A percentile compares a stretch with the other conserved stretches of the same genome.
Conservation (phyloP, 345 rosid species). For the Gossypium raimondii region DNA sequence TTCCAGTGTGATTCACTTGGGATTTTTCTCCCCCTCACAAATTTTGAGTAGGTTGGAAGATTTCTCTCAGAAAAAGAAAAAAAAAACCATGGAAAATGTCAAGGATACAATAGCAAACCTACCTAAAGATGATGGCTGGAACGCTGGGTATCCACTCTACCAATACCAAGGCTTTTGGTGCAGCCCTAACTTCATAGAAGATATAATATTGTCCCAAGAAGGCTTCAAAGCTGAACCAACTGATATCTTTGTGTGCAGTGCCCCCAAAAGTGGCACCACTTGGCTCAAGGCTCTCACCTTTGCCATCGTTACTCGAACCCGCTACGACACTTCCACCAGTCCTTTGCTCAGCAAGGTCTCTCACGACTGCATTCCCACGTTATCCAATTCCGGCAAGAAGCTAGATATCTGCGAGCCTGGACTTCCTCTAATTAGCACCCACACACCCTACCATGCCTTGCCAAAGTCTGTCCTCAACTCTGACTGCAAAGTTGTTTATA, state of each 20-base stretch:
- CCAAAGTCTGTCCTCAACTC: constrained; percentile 12
- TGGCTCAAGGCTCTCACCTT: constrained; percentile 10
- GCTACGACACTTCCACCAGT: background rate
- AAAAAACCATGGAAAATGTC: background rate
- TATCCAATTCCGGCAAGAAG: background rate
- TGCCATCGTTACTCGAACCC: background rate
- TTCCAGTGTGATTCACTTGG: no score
- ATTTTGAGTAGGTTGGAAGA: no score
- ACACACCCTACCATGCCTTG: background rate
- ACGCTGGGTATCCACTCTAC: background rate
- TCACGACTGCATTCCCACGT: background rate
- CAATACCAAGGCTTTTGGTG: background rate
- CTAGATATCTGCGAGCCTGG: background rate
- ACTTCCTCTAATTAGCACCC: background rate
- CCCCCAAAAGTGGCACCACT: background rate
- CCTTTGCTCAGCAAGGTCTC: background rate
- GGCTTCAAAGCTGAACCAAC: background rate
- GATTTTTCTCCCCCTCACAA: no score
- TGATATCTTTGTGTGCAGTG: background rate
- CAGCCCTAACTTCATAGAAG: background rate
- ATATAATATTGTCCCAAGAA: background rate
- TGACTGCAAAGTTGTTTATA: constrained; percentile 18
- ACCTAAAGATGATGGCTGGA: background rate
- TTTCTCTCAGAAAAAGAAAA: no score
- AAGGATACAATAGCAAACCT: background rate